Base-by-base conservation (phyloP, 2,329 filamentous ascomycete species). In the Monilinia aucupariae region DNA sequence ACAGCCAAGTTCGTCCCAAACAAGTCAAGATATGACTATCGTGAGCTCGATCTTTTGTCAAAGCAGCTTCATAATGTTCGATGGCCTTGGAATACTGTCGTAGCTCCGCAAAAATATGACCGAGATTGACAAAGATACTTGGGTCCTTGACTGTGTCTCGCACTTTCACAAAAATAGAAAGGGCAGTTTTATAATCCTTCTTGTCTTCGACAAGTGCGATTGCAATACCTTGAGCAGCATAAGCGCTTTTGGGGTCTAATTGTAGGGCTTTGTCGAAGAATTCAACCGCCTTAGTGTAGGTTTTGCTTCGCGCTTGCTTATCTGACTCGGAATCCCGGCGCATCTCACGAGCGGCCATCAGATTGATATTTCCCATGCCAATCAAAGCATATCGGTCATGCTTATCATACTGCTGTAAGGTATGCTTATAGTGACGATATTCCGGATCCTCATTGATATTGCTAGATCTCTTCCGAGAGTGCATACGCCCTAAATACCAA, bases 201-300 rank as follows among this genome's bases (percentile, higher is more conserved):
- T 89, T 94, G 74, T 97, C 93, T 74, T 99, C 94, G 0, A 94
- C 87, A 34, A 99, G 80, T 10, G 93, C 92, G 72, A 99, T 97
- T 17, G 91, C 94, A 68, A 99, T 86, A 65, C 96, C 94, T 74
- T 99, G 94, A 2, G 94, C 94, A 9, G 96, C 96, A 74, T 96
- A 96, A 0, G 94, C 93, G 70, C 97, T 99, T 78, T 89, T 92
- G 0, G 92, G 87, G 72, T 99, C 94, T n/a, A 99, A 80, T 67
- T 96, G 91, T 27, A 99, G 80, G 5, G 93, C 93, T 78, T 99
- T 99, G 74, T 97, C 94, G 71, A 97, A 99, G 77, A 99, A 99
- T 74, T 99, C 96, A 13, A 97, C 92, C 0, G 94, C 92, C 69
- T 93, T 92, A 73, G 87, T 86, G 74, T 97, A 99, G 66, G 86